A percentile compares a stretch with the other conserved stretches of the same genome.
These are phyloP conservation scores for Beta macrorhiza DNA, from an alignment of 179 eudicot species.

Conservation along the genomic window DNA sequence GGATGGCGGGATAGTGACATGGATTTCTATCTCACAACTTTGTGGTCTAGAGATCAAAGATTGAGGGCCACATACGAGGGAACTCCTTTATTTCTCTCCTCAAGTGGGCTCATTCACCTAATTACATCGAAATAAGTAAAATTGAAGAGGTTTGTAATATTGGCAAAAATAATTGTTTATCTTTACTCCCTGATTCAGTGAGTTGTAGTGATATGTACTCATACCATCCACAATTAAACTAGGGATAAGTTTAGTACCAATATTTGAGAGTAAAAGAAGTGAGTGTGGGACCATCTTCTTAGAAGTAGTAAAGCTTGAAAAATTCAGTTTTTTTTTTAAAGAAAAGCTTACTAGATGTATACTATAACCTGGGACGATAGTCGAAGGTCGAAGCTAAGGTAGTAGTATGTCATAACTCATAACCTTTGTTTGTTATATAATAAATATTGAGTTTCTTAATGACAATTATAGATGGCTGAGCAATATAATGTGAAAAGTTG, in stretches of 20 bases:
- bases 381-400: background rate
- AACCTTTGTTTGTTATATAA: background rate
- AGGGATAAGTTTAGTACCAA: background rate
- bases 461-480: constrained; percentile 13
- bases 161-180: background rate
- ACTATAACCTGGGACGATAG: too few relatives aligned
- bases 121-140: background rate
- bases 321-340: too few relatives aligned
- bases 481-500: constrained; percentile 10
- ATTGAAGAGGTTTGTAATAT: background rate
- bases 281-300: too few relatives aligned
- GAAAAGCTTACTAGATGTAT: too few relatives aligned
- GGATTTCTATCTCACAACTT: background rate
- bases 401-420: constrained; percentile 8
- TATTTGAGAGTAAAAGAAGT: too few relatives aligned
- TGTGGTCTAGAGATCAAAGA: background rate
- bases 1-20: background rate
- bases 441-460: background rate
- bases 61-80: background rate
- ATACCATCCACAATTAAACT: background rate
- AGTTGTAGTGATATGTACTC: background rate
- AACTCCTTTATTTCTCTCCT: background rate
- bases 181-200: background rate
- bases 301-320: too few relatives aligned
- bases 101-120: background rate